Evolutionary conservation across 1,139 yeast species (phyloP), one percentile per base, ranked within the genome.

Genomic region (Nakaseomyces glabratus): DNA sequence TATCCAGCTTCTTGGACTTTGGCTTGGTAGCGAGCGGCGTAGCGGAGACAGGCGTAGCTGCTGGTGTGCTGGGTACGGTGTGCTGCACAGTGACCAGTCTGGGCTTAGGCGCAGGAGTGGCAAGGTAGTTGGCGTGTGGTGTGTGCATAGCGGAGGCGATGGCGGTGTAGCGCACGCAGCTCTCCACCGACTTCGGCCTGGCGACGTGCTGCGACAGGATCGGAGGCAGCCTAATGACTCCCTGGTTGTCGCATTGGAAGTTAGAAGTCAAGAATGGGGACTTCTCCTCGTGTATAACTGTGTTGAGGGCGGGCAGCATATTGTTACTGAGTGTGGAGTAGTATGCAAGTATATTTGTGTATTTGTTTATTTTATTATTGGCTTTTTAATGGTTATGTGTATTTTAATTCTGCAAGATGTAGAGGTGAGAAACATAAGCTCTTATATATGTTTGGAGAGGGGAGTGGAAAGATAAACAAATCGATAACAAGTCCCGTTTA

Each of bases 181-280:
- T 46, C 29, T 51, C 55, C 4, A 44, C 45, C 11, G 53, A 44
- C 20, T 35, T 42, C n/a, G 52, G 52, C 15, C 53, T 40, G 11
- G 32, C 24, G n/a, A 13, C 24, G 10, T 8, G 8, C 8, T 16
- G 16, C n/a, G 26, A 24, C 25, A 24, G 14, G 14, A 34, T 18
- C 9, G 36, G 36, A 4, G 36, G 36, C 21, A 34, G 20, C 14
- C 28, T 28, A 14, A 34, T 34, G 15, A 24, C 18, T 15, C 36
- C 46, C 8, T 36, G 40, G 13, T 35, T 36, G 23, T 41, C 45
- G 24, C 37, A 40, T 17, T 33, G 35, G 29, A 43, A 43, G 11
- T 34, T 34, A 9, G 38, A 29, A 8, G 31, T 33, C 7, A 35
- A 36, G 28, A 38, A 34, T 6, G 36, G 34, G 18, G 45, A 40